These are phyloP conservation scores for Pelargonium fulgidum DNA, from an alignment of 441 rosid genomes.

Conservation along the genomic window DNA sequence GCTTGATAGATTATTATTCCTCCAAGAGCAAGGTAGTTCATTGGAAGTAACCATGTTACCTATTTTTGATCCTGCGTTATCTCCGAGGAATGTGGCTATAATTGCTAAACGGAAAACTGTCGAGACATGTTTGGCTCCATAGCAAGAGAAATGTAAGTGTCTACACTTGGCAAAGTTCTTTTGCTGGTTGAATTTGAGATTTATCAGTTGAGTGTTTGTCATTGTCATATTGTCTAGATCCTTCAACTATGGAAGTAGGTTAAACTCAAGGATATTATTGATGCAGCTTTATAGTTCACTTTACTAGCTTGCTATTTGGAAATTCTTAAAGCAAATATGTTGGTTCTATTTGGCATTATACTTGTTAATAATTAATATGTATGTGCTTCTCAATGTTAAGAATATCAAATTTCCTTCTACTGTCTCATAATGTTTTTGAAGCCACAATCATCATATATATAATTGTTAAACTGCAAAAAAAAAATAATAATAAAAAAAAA, in stretches of 20 bases:
- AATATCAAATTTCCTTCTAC: not conserved
- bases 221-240: not conserved
- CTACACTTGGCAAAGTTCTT: not conserved
- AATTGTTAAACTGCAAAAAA: too few species aligned
- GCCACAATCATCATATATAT: too few species aligned
- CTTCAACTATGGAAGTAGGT: not conserved
- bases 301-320: not conserved
- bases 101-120: slow-evolving; percentile 47
- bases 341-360: not conserved
- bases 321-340: not conserved
- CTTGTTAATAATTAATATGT: not conserved
- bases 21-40: slow-evolving; percentile 63
- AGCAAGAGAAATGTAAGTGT: slow-evolving; percentile 14
- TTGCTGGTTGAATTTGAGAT: slow-evolving; percentile 7
- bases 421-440: not conserved
- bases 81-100: slow-evolving; percentile 78
- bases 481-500: too few species aligned
- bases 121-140: slow-evolving; percentile 11
- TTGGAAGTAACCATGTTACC: slow-evolving; percentile 60
- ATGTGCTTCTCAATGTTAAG: not conserved
- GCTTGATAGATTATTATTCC: slow-evolving; percentile 80
- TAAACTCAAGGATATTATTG: not conserved
- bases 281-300: not conserved
- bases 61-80: slow-evolving; percentile 60
- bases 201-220: not conserved